Percentiles rank a stretch among this genome's conserved stretches.
phyloP scores from a whole-genome alignment of 345 rosid genomes.

The Euphorbia lathyris region DNA sequence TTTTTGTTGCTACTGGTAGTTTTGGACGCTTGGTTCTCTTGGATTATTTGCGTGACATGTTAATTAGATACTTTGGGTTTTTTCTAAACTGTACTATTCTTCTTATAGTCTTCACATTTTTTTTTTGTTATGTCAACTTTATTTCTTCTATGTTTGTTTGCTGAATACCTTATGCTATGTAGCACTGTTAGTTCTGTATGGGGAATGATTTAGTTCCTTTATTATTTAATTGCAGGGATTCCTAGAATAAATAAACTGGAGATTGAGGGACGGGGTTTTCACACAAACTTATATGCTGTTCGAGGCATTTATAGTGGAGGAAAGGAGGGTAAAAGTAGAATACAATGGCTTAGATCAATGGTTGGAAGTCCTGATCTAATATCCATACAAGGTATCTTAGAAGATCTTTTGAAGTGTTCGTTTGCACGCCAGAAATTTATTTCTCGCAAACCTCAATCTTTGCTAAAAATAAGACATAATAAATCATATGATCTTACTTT shows the following conservation, averaged over 20 bases:
- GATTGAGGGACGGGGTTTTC: slow-evolving; percentile 93
- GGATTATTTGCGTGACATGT: not conserved
- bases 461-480: not conserved
- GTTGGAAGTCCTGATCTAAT: slow-evolving; percentile 97
- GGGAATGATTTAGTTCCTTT: not conserved
- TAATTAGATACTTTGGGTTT: not conserved
- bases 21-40: not conserved
- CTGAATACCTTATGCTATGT: slow-evolving; percentile 4
- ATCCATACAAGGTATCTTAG: slow-evolving; percentile 69
- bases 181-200: slow-evolving; percentile 1
- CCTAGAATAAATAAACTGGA: slow-evolving; percentile 89
- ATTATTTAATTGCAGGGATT: slow-evolving; percentile 43
- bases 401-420: not conserved
- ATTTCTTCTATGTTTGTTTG: slow-evolving; percentile 3
- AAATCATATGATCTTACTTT: not conserved
- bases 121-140: not conserved
- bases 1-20: not conserved
- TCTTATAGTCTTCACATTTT: not conserved
- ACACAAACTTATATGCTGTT: slow-evolving; percentile 86
- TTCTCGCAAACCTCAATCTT: not conserved
- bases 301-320: slow-evolving; percentile 86
- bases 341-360: slow-evolving; percentile 97
- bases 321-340: slow-evolving; percentile 92
- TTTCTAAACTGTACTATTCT: not conserved
- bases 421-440: not conserved